phyloP scores from a whole-genome alignment of 2,329 filamentous ascomycete species.

The Talaromyces islandicus region DNA sequence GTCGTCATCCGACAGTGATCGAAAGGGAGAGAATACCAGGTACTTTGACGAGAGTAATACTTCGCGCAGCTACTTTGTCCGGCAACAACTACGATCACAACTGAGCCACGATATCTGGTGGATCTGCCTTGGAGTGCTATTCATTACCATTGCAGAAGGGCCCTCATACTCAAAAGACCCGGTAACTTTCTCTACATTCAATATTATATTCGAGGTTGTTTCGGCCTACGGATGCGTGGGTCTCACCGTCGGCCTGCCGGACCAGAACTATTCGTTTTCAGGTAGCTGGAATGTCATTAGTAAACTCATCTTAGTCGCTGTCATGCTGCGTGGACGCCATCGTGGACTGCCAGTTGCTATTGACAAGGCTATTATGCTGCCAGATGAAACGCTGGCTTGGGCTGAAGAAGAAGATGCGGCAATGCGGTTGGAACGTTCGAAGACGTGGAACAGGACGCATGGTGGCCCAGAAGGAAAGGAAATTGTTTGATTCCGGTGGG shows the following conservation, averaged over 20 bases:
- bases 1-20: conserved; percentile 13
- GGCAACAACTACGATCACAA: conserved; percentile 57
- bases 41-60: conserved; percentile 16
- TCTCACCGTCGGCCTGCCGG: conserved; percentile 51
- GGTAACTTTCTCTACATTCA: conserved; percentile 52
- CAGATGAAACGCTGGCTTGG: conserved; percentile 34
- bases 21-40: conserved; percentile 1
- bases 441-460: conserved; percentile 13
- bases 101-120: conserved; percentile 64
- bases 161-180: conserved; percentile 49
- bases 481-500: not conserved
- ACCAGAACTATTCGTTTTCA: conserved; percentile 49
- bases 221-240: conserved; percentile 58
- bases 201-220: conserved; percentile 45
- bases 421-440: conserved; percentile 23
- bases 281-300: conserved; percentile 50
- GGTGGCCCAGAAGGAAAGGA: not conserved
- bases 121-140: conserved; percentile 55
- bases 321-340: conserved; percentile 54
- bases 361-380: conserved; percentile 45
- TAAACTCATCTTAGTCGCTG: conserved; percentile 54
- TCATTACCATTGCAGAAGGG: conserved; percentile 57
- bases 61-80: conserved; percentile 45
- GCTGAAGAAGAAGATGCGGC: conserved; percentile 38
- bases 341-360: conserved; percentile 52